These are phyloP conservation scores for Malus hybrid DNA, from an alignment of 331 rosid genomes.

Conservation along the genomic window DNA sequence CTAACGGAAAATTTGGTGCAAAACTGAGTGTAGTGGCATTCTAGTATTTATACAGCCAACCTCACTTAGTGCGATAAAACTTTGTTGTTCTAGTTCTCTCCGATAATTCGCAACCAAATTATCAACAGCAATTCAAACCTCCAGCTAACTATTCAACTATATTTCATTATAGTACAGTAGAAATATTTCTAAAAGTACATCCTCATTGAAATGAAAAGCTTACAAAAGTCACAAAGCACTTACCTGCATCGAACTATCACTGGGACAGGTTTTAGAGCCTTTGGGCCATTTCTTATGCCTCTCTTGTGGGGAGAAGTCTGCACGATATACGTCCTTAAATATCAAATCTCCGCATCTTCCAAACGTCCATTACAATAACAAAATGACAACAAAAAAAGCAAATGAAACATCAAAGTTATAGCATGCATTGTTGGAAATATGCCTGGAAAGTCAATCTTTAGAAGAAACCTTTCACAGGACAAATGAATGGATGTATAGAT, in stretches of 20 bases:
- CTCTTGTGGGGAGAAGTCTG: conserved; percentile 70
- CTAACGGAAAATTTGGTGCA: too few relatives aligned
- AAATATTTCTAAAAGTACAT: neutral
- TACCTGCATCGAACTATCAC: conserved; percentile 76
- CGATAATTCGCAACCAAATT: neutral
- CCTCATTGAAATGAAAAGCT: neutral
- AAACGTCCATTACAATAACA: neutral
- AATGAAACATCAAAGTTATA: neutral
- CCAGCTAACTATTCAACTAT: neutral
- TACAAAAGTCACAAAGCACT: conserved; percentile 34
- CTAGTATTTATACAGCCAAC: too few relatives aligned
- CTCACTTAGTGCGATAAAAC: too few relatives aligned
- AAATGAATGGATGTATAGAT: too few relatives aligned
- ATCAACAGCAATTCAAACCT: neutral
- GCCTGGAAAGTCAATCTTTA: too few relatives aligned
- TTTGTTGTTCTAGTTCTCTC: neutral
- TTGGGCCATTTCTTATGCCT: conserved; percentile 91
- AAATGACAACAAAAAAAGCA: neutral
- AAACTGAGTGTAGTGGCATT: too few relatives aligned
- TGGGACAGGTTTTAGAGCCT: conserved; percentile 76
- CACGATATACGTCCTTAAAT: conserved; percentile 14
- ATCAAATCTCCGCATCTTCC: conserved; percentile 1
- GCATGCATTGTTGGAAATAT: too few relatives aligned
- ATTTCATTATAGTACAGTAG: neutral
- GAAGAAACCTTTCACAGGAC: too few relatives aligned